These are phyloP conservation scores for Chaetomium olivaceum DNA, from an alignment of 2,329 filamentous ascomycete species.

Conservation along the genomic window DNA sequence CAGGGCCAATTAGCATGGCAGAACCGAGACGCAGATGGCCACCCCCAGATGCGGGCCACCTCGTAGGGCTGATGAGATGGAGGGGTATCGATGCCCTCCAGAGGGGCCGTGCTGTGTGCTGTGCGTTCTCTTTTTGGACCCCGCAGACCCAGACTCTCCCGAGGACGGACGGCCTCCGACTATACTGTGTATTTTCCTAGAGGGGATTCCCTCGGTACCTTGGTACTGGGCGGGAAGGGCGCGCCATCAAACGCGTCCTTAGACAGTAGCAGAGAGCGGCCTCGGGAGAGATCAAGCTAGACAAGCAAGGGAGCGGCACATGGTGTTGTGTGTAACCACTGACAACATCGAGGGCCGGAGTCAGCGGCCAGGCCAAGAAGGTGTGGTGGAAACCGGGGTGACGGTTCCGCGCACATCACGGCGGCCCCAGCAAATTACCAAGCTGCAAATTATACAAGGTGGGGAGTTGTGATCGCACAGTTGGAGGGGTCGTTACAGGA, in stretches of 20 bases:
- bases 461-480: neutral
- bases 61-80: slow-evolving; percentile 35
- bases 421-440: slow-evolving; percentile 9
- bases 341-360: neutral
- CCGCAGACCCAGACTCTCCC: neutral
- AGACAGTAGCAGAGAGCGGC: neutral
- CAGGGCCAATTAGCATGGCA: slow-evolving; percentile 19
- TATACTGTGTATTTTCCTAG: neutral
- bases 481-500: slow-evolving; percentile 5
- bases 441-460: slow-evolving; percentile 2
- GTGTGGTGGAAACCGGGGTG: neutral
- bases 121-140: neutral
- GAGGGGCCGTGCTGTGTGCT: neutral
- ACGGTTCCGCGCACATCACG: neutral
- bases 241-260: neutral
- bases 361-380: slow-evolving; percentile 1
- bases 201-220: neutral
- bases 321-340: neutral
- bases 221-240: neutral
- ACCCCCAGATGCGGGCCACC: slow-evolving; percentile 18
- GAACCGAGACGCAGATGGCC: slow-evolving; percentile 12
- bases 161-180: neutral
- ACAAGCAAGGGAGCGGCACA: slow-evolving; percentile 8
- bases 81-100: slow-evolving; percentile 6
- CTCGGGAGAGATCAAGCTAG: neutral